These are phyloP conservation scores for Seminavis robusta DNA, from an alignment of 108 stramenopile species.

Conservation along the genomic window DNA sequence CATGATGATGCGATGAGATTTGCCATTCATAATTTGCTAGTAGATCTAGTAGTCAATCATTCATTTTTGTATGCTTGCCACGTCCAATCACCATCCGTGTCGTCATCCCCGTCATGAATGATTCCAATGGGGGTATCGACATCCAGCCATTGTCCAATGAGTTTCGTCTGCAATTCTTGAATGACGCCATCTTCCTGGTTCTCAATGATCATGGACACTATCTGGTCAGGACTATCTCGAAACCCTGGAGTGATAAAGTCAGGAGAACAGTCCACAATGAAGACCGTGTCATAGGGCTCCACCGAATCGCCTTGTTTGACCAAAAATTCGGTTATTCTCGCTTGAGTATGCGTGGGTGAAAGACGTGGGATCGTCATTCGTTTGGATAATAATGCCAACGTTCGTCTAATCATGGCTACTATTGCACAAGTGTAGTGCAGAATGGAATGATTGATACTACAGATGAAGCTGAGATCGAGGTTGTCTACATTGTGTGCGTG, in stretches of 20 bases:
- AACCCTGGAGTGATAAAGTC: conserved; percentile 9
- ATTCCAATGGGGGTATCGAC: conserved; percentile 10
- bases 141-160: conserved; percentile 4
- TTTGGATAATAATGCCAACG: conserved; percentile 3
- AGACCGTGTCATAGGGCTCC: conserved; percentile 13
- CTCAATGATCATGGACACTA: conserved; percentile 14
- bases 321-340: conserved; percentile 5
- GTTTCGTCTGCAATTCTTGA: not conserved
- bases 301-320: conserved; percentile 3
- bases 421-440: no score
- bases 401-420: not conserved
- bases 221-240: conserved; percentile 6
- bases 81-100: conserved; percentile 15
- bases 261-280: conserved; percentile 14
- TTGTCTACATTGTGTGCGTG: no score
- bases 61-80: conserved; percentile 21
- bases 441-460: no score
- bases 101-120: conserved; percentile 18
- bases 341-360: conserved; percentile 15
- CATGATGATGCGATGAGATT: not conserved
- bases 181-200: conserved; percentile 16
- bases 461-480: no score
- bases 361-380: conserved; percentile 16
- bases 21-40: no score
- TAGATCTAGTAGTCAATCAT: no score